Evolutionary conservation across 306 rosid genomes (phyloP).

Genomic region (Sicyos edulis): DNA sequence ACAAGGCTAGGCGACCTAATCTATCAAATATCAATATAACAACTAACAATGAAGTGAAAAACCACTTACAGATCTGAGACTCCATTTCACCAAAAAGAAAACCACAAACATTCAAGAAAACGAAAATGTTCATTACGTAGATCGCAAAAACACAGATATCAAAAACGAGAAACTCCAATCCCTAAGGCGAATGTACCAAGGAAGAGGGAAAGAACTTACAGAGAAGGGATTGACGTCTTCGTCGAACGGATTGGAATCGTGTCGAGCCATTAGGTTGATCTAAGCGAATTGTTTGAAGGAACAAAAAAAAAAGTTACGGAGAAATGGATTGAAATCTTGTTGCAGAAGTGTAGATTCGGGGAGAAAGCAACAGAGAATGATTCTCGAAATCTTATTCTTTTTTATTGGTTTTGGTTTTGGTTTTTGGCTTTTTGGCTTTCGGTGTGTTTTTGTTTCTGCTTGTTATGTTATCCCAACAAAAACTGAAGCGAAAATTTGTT

Average conservation of each 20-base stretch:
- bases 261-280: constrained; percentile 49
- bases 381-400: neutral
- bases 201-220: constrained; percentile 33
- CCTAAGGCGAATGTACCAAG: neutral
- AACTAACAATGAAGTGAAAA: neutral
- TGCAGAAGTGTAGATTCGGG: constrained; percentile 12
- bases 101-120: neutral
- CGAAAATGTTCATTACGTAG: neutral
- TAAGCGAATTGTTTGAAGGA: neutral
- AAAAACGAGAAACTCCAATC: neutral
- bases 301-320: neutral
- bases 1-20: neutral
- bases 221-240: constrained; percentile 64
- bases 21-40: neutral
- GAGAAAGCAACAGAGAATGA: constrained; percentile 15
- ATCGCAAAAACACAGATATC: neutral
- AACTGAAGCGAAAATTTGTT: constrained; percentile 15
- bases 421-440: constrained; percentile 11
- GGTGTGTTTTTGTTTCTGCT: constrained; percentile 18
- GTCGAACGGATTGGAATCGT: constrained; percentile 61
- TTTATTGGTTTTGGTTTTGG: neutral
- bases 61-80: constrained; percentile 1
- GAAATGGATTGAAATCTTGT: neutral
- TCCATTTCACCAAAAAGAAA: neutral
- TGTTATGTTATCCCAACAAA: constrained; percentile 27